These are phyloP conservation scores for Bryoglossum gracile DNA, from an alignment of 495 filamentous ascomycete genomes.

Conservation along the genomic window DNA sequence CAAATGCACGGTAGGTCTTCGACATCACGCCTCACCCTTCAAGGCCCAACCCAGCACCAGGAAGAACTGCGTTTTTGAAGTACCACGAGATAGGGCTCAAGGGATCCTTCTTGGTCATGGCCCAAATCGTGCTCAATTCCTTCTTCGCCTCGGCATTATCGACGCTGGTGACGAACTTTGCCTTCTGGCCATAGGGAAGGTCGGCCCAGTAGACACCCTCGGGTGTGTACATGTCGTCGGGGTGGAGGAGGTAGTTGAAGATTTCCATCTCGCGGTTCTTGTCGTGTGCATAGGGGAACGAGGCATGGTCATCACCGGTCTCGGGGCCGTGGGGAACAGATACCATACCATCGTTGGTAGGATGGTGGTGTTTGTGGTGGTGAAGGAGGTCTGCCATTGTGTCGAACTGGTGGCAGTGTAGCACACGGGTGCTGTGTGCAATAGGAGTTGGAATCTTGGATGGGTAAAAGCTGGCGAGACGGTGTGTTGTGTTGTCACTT, in stretches of 20 bases:
- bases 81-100: constrained; percentile 72
- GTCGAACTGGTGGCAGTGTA: no score
- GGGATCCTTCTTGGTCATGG: constrained; percentile 74
- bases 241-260: constrained; percentile 32
- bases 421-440: no score
- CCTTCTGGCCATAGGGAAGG: constrained; percentile 53
- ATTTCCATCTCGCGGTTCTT: constrained; percentile 3
- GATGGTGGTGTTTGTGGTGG: constrained; percentile 17
- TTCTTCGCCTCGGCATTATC: constrained; percentile 55
- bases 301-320: constrained; percentile 20
- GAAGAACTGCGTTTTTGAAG: constrained; percentile 78
- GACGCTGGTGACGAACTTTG: constrained; percentile 63
- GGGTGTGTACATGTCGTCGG: constrained; percentile 72
- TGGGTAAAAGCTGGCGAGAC: constrained; percentile 33
- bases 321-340: constrained; percentile 23
- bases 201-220: constrained; percentile 88
- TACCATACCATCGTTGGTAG: constrained; percentile 16
- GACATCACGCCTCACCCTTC: constrained; percentile 51
- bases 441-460: neutral
- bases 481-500: no score
- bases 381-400: constrained; percentile 10
- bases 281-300: neutral
- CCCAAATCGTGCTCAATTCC: constrained; percentile 56
- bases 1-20: constrained; percentile 43
- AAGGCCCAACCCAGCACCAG: constrained; percentile 78